Conservation (phyloP, 2,329 filamentous ascomycete genomes). For the Epichloe coenophiala region DNA sequence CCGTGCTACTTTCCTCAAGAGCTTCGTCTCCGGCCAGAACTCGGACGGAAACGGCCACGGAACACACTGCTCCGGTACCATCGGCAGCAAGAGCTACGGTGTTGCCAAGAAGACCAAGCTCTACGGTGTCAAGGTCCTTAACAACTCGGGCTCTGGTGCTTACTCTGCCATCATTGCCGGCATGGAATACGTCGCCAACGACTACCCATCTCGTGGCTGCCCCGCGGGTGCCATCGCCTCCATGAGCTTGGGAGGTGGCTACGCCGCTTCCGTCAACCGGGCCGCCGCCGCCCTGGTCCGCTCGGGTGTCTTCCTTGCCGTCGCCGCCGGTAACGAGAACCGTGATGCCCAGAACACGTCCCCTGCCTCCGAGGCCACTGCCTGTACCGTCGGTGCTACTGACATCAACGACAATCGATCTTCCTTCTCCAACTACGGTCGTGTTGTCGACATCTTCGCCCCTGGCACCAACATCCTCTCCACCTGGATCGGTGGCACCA, state of each 20-base stretch:
- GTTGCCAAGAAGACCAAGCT: slow-evolving; percentile 30
- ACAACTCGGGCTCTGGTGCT: slow-evolving; percentile 16
- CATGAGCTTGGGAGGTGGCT: slow-evolving; percentile 41
- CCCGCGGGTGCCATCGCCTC: slow-evolving; percentile 35
- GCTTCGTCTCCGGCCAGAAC: slow-evolving; percentile 13
- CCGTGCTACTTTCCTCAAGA: slow-evolving; percentile 19
- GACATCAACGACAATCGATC: slow-evolving; percentile 25
- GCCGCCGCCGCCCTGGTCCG: slow-evolving; percentile 32
- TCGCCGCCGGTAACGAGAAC: slow-evolving; percentile 41
- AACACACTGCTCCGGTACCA: slow-evolving; percentile 23
- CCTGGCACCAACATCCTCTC: slow-evolving; percentile 33
- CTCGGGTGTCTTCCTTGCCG: slow-evolving; percentile 37
- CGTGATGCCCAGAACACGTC: slow-evolving; percentile 30
- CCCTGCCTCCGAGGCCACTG: slow-evolving; percentile 32
- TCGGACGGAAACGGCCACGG: slow-evolving; percentile 27
- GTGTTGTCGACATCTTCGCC: slow-evolving; percentile 35
- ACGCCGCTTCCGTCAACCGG: slow-evolving; percentile 33
- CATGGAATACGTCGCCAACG: slow-evolving; percentile 27
- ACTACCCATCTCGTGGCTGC: slow-evolving; percentile 19
- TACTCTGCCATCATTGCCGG: slow-evolving; percentile 31
- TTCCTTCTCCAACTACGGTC: slow-evolving; percentile 39
- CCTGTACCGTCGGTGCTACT: slow-evolving; percentile 41
- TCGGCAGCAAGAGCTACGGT: slow-evolving; percentile 20
- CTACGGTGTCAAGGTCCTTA: slow-evolving; percentile 33
- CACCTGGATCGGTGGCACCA: slow-evolving; percentile 31